Base-by-base conservation (phyloP, 164 flowering plant species). In the Houttuynia cordata region DNA sequence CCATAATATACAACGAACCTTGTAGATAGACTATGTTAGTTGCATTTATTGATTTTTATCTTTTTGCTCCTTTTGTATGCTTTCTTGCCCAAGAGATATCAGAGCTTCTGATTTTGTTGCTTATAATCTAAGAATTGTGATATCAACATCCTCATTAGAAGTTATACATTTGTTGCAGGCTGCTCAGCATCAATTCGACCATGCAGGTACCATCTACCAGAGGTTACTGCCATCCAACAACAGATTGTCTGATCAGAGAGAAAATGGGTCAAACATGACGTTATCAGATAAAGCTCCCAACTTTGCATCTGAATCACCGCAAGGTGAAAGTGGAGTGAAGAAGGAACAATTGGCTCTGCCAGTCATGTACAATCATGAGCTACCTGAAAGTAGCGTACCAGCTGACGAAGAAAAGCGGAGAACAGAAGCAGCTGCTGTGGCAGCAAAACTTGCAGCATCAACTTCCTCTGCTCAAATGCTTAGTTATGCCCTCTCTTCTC, bases 401-500 rank as follows among this genome's bases (percentile, higher is more conserved):
- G 66, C 41, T 51, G 85, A 79, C 39, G 96, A 85, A 42, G 88
- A 82, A 25, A 75, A 76, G 17, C 63, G 84, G 24, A 92, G 87
- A 71, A 80, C 91, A 51, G 85, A 87, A 21, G 97, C 93, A 53
- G 96, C 97, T 50, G 97, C 85, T 19, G 83, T 94, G 71, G 97
- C 96, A 10, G 96, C 86, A 20, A 85, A 85, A 75, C 88, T 91
- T 39, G 77, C 95, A 7, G 88, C 97, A 25, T 90, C 99, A 9
- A 77, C 95, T 15, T 82, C 97, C 39, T 94, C 99, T 3, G 99
- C 89, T 14, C 83, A 94, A 77, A 88, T 94, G 97, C 89, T 94
- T 41, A 78, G 91, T n/a, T 83, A 64, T 61, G 96, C 88, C 59
- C 83, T 88, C 41, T 86, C 97, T 19, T 88, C 97, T 37, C 75